A percentile compares a stretch with the other conserved stretches of the same genome.
phyloP scores from a whole-genome alignment of 2,329 filamentous ascomycete species.

The Fusarium sp. region DNA sequence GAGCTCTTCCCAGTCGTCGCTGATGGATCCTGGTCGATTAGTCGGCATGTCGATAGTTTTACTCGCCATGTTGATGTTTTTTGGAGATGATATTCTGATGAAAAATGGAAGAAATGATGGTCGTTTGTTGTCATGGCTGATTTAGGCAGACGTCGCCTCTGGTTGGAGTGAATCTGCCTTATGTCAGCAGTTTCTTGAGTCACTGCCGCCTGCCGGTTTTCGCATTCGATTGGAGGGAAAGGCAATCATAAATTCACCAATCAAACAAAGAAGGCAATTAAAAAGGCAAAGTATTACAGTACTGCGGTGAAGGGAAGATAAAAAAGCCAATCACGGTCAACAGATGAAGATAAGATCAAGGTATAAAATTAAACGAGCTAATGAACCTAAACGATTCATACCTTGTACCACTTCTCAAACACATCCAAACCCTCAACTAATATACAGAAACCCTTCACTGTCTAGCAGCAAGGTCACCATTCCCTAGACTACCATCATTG shows the following conservation, averaged over 20 bases:
- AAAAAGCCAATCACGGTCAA: no score
- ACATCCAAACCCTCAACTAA: not conserved
- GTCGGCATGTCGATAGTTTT: slow-evolving; percentile 10
- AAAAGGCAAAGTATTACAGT: no score
- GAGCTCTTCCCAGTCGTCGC: slow-evolving; percentile 42
- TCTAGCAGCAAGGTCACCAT: not conserved
- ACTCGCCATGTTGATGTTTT: not conserved
- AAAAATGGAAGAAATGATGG: not conserved
- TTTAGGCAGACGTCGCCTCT: slow-evolving; percentile 26
- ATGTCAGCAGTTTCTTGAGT: slow-evolving; percentile 8
- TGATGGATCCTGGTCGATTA: slow-evolving; percentile 10
- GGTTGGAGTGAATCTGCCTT: not conserved
- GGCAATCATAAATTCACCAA: accelerated
- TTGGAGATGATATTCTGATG: not conserved
- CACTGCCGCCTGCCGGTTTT: no score
- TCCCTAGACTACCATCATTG: accelerated
- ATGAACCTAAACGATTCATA: not conserved
- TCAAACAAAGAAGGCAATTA: no score
- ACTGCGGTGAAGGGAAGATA: no score
- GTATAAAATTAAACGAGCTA: not conserved
- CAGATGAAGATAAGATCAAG: not conserved
- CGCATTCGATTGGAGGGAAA: not conserved
- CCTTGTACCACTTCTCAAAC: not conserved
- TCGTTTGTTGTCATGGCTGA: not conserved
- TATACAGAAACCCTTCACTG: not conserved